phyloP scores from a whole-genome alignment of 78 protist genomes.

The Dictyostelium intermedium region DNA sequence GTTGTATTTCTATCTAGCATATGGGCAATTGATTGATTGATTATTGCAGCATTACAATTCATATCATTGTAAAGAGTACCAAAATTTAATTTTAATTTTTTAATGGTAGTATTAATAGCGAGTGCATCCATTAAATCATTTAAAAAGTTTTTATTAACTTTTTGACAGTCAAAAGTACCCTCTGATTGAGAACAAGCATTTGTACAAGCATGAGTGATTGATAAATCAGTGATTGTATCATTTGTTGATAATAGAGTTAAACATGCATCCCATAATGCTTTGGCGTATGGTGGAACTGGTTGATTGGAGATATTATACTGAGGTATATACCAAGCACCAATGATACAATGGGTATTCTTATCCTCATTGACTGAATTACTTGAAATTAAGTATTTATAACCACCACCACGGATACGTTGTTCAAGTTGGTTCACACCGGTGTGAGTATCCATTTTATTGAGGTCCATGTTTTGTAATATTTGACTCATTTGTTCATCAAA shows the following conservation, averaged over 20 bases:
- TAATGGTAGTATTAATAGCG: background rate
- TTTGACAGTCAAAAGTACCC: no score
- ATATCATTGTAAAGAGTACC: background rate
- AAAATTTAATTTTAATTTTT: background rate
- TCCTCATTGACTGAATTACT: background rate
- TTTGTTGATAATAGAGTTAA: background rate
- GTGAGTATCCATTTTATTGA: no score
- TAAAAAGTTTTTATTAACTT: background rate
- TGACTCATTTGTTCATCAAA: no score
- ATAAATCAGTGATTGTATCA: background rate
- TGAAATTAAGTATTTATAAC: no score
- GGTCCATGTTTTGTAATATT: no score
- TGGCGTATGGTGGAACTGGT: background rate
- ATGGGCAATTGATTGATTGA: background rate
- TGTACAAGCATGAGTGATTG: background rate
- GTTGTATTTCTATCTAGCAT: background rate
- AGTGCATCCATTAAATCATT: background rate
- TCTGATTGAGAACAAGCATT: background rate
- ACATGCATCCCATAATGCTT: background rate
- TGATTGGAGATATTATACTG: background rate
- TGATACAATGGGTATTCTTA: background rate
- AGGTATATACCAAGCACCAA: background rate
- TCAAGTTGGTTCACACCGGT: no score
- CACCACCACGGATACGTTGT: no score
- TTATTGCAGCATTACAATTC: no score